phyloP scores from a whole-genome alignment of 306 rosid species.

The Cucumis cinereus region DNA sequence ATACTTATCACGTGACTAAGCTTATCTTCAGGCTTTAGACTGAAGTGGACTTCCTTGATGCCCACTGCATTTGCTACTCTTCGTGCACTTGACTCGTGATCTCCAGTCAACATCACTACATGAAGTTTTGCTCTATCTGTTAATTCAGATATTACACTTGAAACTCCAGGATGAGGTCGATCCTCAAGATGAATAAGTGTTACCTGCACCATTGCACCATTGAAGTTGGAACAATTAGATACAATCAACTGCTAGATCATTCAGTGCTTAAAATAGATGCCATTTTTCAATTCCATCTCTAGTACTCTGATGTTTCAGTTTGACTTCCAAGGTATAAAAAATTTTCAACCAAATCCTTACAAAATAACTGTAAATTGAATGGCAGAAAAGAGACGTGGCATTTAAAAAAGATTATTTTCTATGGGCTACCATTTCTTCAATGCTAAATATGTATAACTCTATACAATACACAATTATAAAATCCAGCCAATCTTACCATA shows the following conservation, averaged over 20 bases:
- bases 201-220: slow-evolving; percentile 28
- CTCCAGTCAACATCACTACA: slow-evolving; percentile 93
- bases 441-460: too few relatives aligned
- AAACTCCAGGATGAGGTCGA: slow-evolving; percentile 78
- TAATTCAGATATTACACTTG: slow-evolving; percentile 58
- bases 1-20: slow-evolving; percentile 67
- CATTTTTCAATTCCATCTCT: neutral
- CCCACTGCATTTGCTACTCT: slow-evolving; percentile 86
- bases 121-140: slow-evolving; percentile 53
- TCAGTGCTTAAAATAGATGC: neutral
- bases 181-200: slow-evolving; percentile 92
- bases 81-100: slow-evolving; percentile 71
- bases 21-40: slow-evolving; percentile 93
- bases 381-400: neutral
- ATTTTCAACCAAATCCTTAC: neutral
- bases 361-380: neutral
- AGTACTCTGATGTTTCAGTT: neutral
- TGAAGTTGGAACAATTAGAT: neutral
- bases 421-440: too few relatives aligned
- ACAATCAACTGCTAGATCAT: neutral
- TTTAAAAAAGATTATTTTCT: too few relatives aligned
- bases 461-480: too few relatives aligned
- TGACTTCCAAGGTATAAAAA: neutral
- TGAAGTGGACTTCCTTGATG: slow-evolving; percentile 66
- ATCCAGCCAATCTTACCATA: neutral